Evolutionary conservation across 257 asterid species (phyloP).

Genomic region (Linderniella brevidens): DNA sequence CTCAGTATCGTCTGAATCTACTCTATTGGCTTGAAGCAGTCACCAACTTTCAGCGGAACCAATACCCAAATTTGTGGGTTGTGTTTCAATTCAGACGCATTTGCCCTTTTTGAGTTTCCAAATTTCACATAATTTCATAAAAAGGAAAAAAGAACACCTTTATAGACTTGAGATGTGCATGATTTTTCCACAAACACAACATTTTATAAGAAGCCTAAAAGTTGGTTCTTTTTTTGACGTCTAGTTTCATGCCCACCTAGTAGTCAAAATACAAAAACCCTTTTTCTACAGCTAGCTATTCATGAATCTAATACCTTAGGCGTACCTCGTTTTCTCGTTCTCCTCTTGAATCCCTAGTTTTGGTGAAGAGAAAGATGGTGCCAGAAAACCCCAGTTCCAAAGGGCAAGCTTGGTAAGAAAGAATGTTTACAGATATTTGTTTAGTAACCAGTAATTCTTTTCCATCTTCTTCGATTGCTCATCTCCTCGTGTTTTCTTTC

Average conservation of each 20-base stretch:
- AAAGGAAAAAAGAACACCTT: too few relatives aligned
- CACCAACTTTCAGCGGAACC: too few relatives aligned
- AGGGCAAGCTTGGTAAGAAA: constrained; percentile 88
- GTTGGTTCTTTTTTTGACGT: constrained; percentile 14
- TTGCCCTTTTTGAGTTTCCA: too few relatives aligned
- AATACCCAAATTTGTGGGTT: too few relatives aligned
- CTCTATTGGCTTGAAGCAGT: too few relatives aligned
- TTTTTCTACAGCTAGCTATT: neutral
- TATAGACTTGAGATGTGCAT: neutral
- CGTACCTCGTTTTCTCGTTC: too few relatives aligned
- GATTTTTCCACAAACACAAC: constrained; percentile 26
- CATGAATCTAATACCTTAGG: neutral
- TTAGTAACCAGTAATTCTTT: too few relatives aligned
- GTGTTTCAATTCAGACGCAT: too few relatives aligned
- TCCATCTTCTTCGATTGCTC: neutral
- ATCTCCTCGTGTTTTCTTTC: constrained; percentile 7
- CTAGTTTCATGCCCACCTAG: constrained; percentile 4
- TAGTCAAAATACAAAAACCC: neutral
- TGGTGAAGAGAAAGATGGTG: constrained; percentile 27
- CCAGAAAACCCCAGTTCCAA: constrained; percentile 48
- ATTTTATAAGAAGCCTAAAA: constrained; percentile 23
- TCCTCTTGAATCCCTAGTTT: neutral
- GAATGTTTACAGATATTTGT: neutral
- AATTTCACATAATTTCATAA: too few relatives aligned
- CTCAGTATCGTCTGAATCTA: too few relatives aligned